Evolutionary conservation across 1,284 basidiomycete genomes (phyloP).

Genomic region (Trametes polyzona): DNA sequence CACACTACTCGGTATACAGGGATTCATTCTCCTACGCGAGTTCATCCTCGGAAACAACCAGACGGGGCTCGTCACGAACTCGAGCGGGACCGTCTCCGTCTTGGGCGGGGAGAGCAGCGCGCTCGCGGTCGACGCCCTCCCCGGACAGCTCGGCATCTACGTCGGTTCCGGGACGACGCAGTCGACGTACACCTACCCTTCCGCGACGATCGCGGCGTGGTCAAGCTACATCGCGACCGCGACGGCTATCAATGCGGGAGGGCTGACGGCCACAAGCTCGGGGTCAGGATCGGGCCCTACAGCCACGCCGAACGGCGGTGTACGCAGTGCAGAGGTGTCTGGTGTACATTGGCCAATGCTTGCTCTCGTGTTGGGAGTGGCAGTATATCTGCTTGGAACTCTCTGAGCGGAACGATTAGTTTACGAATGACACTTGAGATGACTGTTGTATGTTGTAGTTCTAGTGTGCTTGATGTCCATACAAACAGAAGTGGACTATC

Average conservation of each 20-base stretch:
- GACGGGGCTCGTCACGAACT: conserved; percentile 27
- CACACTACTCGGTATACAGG: conserved; percentile 8
- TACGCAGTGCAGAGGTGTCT: background rate
- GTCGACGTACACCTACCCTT: conserved; percentile 31
- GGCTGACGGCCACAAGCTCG: background rate
- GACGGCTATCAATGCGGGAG: conserved; percentile 8
- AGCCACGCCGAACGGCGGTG: background rate
- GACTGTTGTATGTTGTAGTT: no score
- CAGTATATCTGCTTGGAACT: background rate
- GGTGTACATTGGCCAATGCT: background rate
- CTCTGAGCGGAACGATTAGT: background rate
- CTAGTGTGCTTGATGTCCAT: no score
- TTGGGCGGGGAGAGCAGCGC: conserved; percentile 28
- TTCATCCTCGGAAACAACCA: conserved; percentile 31
- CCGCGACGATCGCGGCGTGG: conserved; percentile 61
- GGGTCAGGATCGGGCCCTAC: background rate
- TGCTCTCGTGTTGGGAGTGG: background rate
- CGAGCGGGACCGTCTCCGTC: conserved; percentile 15
- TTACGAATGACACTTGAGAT: no score
- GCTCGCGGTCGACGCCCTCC: conserved; percentile 21
- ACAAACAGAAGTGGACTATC: no score
- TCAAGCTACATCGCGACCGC: conserved; percentile 37
- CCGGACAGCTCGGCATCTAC: conserved; percentile 30
- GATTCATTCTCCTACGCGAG: conserved; percentile 30
- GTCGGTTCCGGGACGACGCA: conserved; percentile 29